These are phyloP conservation scores for Alternaria gansuensis DNA, from an alignment of 2,329 filamentous ascomycete species.

Conservation along the genomic window DNA sequence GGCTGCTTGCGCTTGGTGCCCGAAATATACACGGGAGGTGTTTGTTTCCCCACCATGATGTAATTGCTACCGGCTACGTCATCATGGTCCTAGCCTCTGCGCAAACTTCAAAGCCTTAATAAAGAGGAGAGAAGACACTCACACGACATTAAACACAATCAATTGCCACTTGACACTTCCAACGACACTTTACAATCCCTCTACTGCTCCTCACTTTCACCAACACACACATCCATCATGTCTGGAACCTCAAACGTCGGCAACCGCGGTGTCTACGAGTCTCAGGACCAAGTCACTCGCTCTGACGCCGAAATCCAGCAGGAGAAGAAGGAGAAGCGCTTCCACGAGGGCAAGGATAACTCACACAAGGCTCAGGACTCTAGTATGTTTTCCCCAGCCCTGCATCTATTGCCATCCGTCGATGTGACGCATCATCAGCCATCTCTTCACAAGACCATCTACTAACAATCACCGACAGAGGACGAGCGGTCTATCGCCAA, in stretches of 20 bases:
- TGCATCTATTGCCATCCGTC: neutral
- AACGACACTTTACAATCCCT: neutral
- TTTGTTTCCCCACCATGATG: slow-evolving; percentile 37
- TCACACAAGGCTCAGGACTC: slow-evolving; percentile 75
- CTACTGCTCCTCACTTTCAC: neutral
- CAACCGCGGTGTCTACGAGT: slow-evolving; percentile 72
- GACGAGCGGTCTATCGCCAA: slow-evolving; percentile 77
- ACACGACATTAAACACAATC: slow-evolving; percentile 6
- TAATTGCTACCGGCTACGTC: slow-evolving; percentile 35
- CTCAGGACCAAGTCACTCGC: slow-evolving; percentile 75
- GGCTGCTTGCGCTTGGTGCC: slow-evolving; percentile 22
- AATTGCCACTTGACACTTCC: slow-evolving; percentile 7
- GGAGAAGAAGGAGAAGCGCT: slow-evolving; percentile 66
- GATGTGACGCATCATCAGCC: neutral
- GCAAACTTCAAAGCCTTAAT: slow-evolving; percentile 22
- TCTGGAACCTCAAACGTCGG: slow-evolving; percentile 72
- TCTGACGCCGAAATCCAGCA: slow-evolving; percentile 63
- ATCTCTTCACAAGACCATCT: slow-evolving; percentile 4
- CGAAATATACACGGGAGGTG: slow-evolving; percentile 25
- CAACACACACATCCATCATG: slow-evolving; percentile 51
- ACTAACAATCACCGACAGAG: slow-evolving; percentile 58
- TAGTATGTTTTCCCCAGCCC: slow-evolving; percentile 62
- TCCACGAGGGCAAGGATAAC: slow-evolving; percentile 75
- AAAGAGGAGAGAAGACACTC: slow-evolving; percentile 16
- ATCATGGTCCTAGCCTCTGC: slow-evolving; percentile 28